phyloP scores from a whole-genome alignment of 1,284 basidiomycete species.

The Ceratobasidium sp. region DNA sequence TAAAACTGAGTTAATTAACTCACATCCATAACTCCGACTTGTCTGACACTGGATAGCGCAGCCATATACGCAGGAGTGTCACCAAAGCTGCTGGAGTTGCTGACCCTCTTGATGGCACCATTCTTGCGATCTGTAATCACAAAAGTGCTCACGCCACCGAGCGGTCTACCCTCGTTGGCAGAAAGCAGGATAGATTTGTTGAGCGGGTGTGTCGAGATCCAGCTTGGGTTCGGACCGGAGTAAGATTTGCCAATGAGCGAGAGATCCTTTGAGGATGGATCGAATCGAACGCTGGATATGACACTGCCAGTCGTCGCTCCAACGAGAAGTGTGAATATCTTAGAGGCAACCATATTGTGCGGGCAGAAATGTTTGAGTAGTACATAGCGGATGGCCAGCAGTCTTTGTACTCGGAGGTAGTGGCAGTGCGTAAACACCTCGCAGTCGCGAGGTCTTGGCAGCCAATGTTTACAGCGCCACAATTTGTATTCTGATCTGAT shows the following conservation, averaged over 20 bases:
- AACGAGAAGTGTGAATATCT: constrained; percentile 66
- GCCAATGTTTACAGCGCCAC: no score
- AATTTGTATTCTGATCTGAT: no score
- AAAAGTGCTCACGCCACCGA: constrained; percentile 53
- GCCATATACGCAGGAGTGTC: constrained; percentile 30
- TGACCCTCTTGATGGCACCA: neutral
- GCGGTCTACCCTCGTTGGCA: constrained; percentile 66
- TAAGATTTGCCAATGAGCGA: constrained; percentile 63
- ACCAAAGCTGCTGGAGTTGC: constrained; percentile 34
- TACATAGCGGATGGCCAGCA: neutral
- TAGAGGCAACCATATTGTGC: constrained; percentile 34
- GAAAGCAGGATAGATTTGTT: constrained; percentile 69
- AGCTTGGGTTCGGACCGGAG: constrained; percentile 76
- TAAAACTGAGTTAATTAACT: neutral
- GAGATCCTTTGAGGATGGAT: constrained; percentile 60
- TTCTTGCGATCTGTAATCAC: constrained; percentile 39
- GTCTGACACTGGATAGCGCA: constrained; percentile 6
- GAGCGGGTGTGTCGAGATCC: constrained; percentile 72
- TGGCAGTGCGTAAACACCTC: no score
- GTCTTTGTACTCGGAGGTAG: neutral
- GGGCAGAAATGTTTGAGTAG: neutral
- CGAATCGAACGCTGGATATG: constrained; percentile 66
- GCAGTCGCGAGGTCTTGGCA: no score
- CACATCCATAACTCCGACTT: constrained; percentile 41
- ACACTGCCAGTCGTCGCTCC: constrained; percentile 73